A percentile compares a stretch with the other conserved stretches of the same genome.
Evolutionary conservation across 1,284 basidiomycete species (phyloP).

Genomic region (Volvariella volvacea): DNA sequence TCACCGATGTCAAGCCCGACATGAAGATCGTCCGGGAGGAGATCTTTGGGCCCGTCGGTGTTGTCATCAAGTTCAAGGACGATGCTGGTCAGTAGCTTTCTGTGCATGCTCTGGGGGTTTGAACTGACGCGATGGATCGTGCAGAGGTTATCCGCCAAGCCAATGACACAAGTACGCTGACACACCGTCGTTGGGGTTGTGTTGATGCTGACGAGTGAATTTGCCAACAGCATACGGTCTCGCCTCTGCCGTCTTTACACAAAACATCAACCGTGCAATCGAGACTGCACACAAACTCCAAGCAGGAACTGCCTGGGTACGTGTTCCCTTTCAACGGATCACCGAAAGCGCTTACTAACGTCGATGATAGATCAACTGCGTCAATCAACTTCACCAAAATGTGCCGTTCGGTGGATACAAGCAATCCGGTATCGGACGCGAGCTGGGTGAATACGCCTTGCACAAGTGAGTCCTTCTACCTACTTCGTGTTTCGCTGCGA

Average conservation of each 20-base stretch:
- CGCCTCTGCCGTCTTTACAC: slow-evolving; percentile 79
- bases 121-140: background rate
- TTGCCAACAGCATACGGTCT: slow-evolving; percentile 66
- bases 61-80: slow-evolving; percentile 67
- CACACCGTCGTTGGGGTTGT: background rate
- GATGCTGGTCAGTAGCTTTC: slow-evolving; percentile 31
- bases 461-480: slow-evolving; percentile 38
- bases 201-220: background rate
- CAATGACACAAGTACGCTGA: slow-evolving; percentile 57
- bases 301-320: slow-evolving; percentile 75
- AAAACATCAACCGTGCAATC: slow-evolving; percentile 72
- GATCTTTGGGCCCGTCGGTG: slow-evolving; percentile 84
- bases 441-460: slow-evolving; percentile 81
- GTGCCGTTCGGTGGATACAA: slow-evolving; percentile 90
- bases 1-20: slow-evolving; percentile 68
- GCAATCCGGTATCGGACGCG: slow-evolving; percentile 79
- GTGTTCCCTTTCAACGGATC: slow-evolving; percentile 9
- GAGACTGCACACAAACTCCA: slow-evolving; percentile 71
- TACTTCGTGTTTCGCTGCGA: too few relatives aligned
- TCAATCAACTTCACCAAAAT: slow-evolving; percentile 57
- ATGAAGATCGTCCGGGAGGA: slow-evolving; percentile 91
- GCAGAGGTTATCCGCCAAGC: slow-evolving; percentile 69
- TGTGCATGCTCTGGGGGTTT: background rate
- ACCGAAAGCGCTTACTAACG: background rate
- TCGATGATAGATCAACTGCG: slow-evolving; percentile 60